Base-by-base conservation (phyloP, 805 yeast species). In the Pichia kluyveri region DNA sequence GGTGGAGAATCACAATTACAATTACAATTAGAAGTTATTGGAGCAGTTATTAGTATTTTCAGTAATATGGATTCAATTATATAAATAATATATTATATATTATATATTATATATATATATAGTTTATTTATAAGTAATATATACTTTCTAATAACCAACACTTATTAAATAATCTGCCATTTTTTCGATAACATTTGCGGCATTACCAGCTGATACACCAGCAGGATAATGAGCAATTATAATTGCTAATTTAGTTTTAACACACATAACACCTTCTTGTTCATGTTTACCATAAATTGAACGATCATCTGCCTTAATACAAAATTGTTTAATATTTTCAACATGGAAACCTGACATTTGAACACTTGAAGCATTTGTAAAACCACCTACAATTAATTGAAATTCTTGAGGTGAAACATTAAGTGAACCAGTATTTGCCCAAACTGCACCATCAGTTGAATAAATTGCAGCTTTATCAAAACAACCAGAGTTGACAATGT, bases 211-310 rank as follows among this genome's bases (percentile, higher is more conserved):
- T 66, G 83, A 91, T 42, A 86, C 84, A 48, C 90, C 90, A 12
- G 86, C 79, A 15, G 95, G 93, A 65, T 93, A 93, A 68, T 93
- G 98, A n/a, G 93, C 96, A 58, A 93, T 70, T 62, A 93, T 69
- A 49, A 93, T 80, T 31, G 97, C 89, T 69, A 91, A 98, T 63
- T 81, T 86, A 48, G 98, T 89, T 75, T 96, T 86, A 42, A 91
- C 97, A 55, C 87, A 83, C 55, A 93, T 70, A 47, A 91, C 75
- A 59, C 99, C 99, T 59, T 83, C 86, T 52, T 83, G 89, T 44
- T 85, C 96, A 48, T 78, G 80, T 68, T 91, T 91, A 55, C 96
- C 98, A 66, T 93, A 91, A 58, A 93, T 86, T 51, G 95, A 84
- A 69, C 97, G 81, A 44, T 83, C 91, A 62, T 91, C 97, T 14